Conservation (phyloP, 257 asterid species). For the Datura wrightii region DNA sequence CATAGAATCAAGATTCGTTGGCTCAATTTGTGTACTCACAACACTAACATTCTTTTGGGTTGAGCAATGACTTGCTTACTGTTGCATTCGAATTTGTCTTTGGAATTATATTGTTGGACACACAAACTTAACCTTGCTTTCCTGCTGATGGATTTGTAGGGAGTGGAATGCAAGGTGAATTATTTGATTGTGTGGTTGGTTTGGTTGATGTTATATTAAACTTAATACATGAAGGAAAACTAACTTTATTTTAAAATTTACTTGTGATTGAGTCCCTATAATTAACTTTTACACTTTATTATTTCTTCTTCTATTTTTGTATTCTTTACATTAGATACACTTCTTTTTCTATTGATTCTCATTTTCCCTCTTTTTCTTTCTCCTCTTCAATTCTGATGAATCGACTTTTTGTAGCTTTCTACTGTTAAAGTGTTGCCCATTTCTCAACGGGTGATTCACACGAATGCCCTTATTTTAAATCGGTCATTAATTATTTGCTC, state of each 20-base stretch:
- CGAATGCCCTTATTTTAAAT: too few species aligned
- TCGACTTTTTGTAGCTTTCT: not conserved
- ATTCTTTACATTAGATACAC: not conserved
- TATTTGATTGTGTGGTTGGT: conserved; percentile 22
- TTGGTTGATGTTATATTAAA: not conserved
- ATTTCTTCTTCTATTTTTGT: not conserved
- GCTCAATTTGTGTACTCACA: not conserved
- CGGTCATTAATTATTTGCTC: too few species aligned
- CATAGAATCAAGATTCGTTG: not conserved
- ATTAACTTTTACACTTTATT: too few species aligned
- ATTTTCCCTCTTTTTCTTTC: not conserved
- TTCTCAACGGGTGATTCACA: not conserved
- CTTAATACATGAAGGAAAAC: not conserved
- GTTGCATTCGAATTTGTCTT: not conserved
- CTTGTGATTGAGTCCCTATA: not conserved
- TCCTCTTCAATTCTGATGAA: not conserved
- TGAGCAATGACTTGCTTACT: not conserved
- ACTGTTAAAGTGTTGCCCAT: not conserved
- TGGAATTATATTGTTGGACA: not conserved
- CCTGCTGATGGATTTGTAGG: not conserved
- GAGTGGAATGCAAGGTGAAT: not conserved
- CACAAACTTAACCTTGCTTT: not conserved
- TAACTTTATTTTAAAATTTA: not conserved
- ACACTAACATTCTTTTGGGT: not conserved
- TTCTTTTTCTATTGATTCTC: not conserved